Evolutionary conservation across 2,329 filamentous ascomycete genomes (phyloP).

Genomic region (Boeremia lycopersici): DNA sequence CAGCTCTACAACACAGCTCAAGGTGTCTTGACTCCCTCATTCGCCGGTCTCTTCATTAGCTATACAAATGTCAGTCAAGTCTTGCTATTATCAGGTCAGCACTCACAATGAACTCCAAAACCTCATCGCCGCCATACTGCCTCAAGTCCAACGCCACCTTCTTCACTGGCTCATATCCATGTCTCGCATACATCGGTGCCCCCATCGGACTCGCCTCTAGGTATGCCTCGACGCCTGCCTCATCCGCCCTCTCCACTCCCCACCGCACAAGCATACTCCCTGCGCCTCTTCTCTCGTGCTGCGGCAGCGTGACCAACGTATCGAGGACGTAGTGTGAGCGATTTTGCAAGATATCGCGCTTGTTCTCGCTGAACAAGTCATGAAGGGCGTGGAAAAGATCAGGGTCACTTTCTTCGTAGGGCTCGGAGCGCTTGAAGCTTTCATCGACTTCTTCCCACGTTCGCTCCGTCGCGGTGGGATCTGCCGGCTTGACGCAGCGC

Average conservation of each 20-base stretch:
- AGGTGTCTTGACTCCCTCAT: slow-evolving; percentile 7
- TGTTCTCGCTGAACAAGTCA: slow-evolving; percentile 29
- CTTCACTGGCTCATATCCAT: slow-evolving; percentile 38
- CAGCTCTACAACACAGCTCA: background rate
- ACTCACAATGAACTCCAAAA: slow-evolving; percentile 40
- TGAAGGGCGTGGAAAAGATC: slow-evolving; percentile 29
- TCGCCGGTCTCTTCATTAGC: slow-evolving; percentile 25
- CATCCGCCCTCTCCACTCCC: slow-evolving; percentile 41
- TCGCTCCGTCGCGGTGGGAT: slow-evolving; percentile 22
- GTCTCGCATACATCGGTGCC: slow-evolving; percentile 40
- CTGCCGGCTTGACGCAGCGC: slow-evolving; percentile 30
- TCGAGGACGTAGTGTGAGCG: slow-evolving; percentile 38
- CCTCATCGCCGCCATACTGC: slow-evolving; percentile 34
- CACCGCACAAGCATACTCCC: slow-evolving; percentile 41
- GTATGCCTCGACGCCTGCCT: slow-evolving; percentile 38
- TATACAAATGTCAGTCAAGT: slow-evolving; percentile 4
- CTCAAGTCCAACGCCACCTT: slow-evolving; percentile 39
- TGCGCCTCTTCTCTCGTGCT: slow-evolving; percentile 41
- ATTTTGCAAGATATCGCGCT: slow-evolving; percentile 30
- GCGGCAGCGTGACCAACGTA: slow-evolving; percentile 38
- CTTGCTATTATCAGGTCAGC: background rate
- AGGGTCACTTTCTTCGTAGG: slow-evolving; percentile 39
- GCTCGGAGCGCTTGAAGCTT: slow-evolving; percentile 24
- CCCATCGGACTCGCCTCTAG: slow-evolving; percentile 44
- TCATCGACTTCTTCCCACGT: slow-evolving; percentile 39